These are phyloP conservation scores for Nannizzia gypsea DNA, from an alignment of 2,329 filamentous ascomycete species.

Conservation along the genomic window DNA sequence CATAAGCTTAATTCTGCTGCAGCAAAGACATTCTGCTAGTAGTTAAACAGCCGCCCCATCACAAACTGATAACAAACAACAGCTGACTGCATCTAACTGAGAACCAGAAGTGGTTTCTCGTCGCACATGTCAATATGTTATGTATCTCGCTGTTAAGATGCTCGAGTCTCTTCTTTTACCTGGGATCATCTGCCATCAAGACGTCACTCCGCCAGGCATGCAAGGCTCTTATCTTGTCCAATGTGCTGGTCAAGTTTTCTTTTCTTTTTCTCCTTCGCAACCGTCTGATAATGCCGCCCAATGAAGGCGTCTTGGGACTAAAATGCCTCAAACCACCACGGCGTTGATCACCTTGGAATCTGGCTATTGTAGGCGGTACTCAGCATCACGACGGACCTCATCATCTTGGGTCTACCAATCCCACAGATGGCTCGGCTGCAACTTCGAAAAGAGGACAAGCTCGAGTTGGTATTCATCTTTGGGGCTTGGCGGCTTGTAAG, in stretches of 20 bases:
- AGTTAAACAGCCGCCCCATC: too few species aligned
- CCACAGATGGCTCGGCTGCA: constrained; percentile 16
- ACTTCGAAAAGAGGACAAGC: constrained; percentile 15
- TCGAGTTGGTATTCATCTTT: constrained; percentile 16
- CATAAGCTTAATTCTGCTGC: too few species aligned
- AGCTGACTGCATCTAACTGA: neutral
- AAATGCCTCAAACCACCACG: constrained; percentile 15
- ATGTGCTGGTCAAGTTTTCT: constrained; percentile 12
- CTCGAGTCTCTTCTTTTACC: neutral
- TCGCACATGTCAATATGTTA: neutral
- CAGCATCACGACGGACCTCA: constrained; percentile 19
- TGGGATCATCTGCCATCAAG: neutral
- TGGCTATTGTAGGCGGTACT: constrained; percentile 18
- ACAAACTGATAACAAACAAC: too few species aligned
- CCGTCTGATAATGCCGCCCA: constrained; percentile 19
- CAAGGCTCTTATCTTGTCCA: constrained; percentile 7
- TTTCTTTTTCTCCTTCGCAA: constrained; percentile 16
- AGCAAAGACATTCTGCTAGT: too few species aligned
- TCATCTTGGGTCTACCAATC: constrained; percentile 18
- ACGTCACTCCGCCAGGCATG: neutral
- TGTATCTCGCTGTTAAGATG: neutral
- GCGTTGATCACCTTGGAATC: constrained; percentile 14
- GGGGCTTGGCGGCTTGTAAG: constrained; percentile 18
- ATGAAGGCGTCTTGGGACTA: constrained; percentile 18
- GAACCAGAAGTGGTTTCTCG: neutral